Evolutionary conservation across 2,329 filamentous ascomycete genomes (phyloP).

Genomic region (Neofusicoccum sp.): DNA sequence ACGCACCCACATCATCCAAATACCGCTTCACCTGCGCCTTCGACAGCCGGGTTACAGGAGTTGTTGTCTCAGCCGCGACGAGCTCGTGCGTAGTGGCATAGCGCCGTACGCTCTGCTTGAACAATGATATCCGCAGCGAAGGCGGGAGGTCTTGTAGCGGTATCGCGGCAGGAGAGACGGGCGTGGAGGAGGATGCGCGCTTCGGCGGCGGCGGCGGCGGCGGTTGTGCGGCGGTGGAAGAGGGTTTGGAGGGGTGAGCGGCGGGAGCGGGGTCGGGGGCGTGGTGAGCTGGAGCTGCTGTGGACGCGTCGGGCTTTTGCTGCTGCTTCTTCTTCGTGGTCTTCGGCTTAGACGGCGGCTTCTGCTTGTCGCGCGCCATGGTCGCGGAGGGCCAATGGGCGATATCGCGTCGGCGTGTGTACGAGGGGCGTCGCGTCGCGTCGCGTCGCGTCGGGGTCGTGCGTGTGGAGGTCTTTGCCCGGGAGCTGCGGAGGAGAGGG

Average conservation of each 20-base stretch:
- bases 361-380: neutral
- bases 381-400: neutral
- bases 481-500: neutral
- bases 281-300: neutral
- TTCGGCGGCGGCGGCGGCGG: neutral
- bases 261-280: neutral
- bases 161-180: neutral
- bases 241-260: neutral
- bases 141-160: neutral
- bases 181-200: neutral
- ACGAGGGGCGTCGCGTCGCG: neutral
- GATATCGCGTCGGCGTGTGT: neutral
- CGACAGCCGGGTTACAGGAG: neutral
- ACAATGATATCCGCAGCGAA: neutral
- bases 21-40: neutral
- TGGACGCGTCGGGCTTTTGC: neutral
- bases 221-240: neutral
- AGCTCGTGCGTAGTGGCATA: neutral
- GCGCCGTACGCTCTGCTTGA: neutral
- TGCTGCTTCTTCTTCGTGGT: neutral
- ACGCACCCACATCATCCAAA: neutral
- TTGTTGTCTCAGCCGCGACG: too few relatives aligned
- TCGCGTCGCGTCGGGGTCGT: neutral
- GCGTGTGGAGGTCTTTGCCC: neutral
- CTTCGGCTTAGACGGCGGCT: neutral